Evolutionary conservation across 257 asterid genomes (phyloP), one percentile per base, ranked within the genome.

Genomic region (Leonotis leonurus): DNA sequence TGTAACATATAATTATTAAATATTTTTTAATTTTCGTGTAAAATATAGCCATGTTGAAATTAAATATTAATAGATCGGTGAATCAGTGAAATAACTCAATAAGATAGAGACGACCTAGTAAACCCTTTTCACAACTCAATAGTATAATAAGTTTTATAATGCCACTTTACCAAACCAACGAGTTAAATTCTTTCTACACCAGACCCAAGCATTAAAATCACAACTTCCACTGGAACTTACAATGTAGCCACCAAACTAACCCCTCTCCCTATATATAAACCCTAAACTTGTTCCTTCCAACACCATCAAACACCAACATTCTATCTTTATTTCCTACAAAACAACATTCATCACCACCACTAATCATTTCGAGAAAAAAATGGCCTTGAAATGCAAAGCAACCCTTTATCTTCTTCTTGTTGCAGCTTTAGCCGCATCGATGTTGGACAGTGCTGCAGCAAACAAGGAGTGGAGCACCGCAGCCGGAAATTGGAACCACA

Each of bases 381-480:
- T 79, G 85, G 80, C 29, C 50, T 46, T 58, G 64, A 53, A 43
- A 43, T 41, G 2, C 1, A 77, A 41, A 53, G 58, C 24, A 49
- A n/a, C 33, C 4, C 50, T 75, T 13, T 1, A 8, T 1, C 20
- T 68, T 53, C 6, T 80, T 32, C 4, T 78, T 5, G 29, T 73
- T 0, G 64, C 44, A 4, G 55, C 8, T 1, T 20, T 11, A 2
- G 46, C 70, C 6, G 58, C 59, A 3, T 76, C 69, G 35, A 69
- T 70, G 60, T 57, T 83, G 9, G 72, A n/a, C 37, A 8, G 56
- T 51, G 80, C 78, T 17, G 29, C n/a, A 44, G 84, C 80, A n/a
- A 67, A 76, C 79, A 67, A 70, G 73, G 65, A 78, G 13, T 78
- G 85, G 76, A 61, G 63, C 64, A 68, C 41, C n/a, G 20, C 8